Evolutionary conservation across 2,329 filamentous ascomycete genomes (phyloP).

Genomic region (Epichloe coenophiala): DNA sequence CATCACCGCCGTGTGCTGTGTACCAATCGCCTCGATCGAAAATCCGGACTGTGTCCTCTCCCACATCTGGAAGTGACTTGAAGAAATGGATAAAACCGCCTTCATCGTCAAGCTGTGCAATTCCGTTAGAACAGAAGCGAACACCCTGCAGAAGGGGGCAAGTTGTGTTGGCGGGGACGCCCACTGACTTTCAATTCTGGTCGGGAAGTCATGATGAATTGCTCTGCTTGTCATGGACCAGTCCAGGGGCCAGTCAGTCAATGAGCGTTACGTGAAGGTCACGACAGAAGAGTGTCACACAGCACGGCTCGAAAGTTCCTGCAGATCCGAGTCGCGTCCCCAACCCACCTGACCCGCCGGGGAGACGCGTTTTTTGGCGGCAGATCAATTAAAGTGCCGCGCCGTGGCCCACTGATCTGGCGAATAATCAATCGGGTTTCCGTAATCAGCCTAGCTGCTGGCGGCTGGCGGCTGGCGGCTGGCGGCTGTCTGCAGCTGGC

Average conservation of each 20-base stretch:
- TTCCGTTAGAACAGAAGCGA: not conserved
- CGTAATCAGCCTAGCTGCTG: too few species aligned
- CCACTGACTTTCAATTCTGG: conserved; percentile 53
- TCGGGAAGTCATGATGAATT: conserved; percentile 51
- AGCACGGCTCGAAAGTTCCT: not conserved
- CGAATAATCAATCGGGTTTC: not conserved
- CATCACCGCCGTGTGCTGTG: conserved; percentile 81
- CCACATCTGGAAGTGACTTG: conserved; percentile 62
- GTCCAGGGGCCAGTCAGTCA: not conserved
- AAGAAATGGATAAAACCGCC: conserved; percentile 94
- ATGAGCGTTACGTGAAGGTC: not conserved
- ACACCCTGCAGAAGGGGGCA: not conserved
- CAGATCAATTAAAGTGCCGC: conserved; percentile 9
- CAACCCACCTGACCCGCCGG: not conserved
- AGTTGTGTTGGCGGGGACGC: not conserved
- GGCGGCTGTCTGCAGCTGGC: too few species aligned
- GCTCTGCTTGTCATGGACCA: not conserved
- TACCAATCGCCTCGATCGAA: conserved; percentile 95
- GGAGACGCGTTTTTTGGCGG: conserved; percentile 11
- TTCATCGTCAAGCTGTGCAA: conserved; percentile 75
- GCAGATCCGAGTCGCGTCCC: conserved; percentile 4
- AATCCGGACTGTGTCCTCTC: conserved; percentile 68
- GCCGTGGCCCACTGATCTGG: conserved; percentile 2
- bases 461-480: too few species aligned
- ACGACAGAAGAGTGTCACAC: not conserved